Evolutionary conservation across 768 basidiomycete species (phyloP).

Genomic region (Hemileccinum rubropunctum): DNA sequence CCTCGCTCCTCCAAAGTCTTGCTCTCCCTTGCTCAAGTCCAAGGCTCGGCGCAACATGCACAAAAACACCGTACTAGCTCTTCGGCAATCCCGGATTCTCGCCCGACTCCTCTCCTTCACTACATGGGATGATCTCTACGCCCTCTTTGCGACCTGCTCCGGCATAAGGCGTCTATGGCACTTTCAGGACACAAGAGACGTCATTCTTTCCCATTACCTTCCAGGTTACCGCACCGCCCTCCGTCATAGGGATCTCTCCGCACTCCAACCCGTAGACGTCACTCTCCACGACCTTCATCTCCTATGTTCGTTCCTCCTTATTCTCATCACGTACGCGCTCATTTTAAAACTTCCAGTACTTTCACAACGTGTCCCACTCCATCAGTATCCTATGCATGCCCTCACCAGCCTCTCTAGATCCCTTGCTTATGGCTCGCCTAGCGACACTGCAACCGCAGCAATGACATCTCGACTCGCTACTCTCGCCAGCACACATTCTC

Average conservation of each 20-base stretch:
- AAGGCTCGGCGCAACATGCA: constrained; percentile 31
- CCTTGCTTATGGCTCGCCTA: constrained; percentile 12
- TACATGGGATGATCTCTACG: constrained; percentile 41
- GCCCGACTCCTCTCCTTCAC: constrained; percentile 28
- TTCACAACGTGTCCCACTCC: constrained; percentile 62
- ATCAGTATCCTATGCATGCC: constrained; percentile 70
- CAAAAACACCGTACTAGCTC: constrained; percentile 19
- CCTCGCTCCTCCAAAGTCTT: background rate
- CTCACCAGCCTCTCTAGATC: constrained; percentile 48
- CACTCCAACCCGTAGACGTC: constrained; percentile 47
- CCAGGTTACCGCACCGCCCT: constrained; percentile 53
- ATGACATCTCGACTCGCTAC: constrained; percentile 40
- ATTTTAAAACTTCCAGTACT: constrained; percentile 43
- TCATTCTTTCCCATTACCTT: constrained; percentile 48
- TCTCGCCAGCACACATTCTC: constrained; percentile 63
- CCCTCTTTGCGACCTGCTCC: constrained; percentile 36
- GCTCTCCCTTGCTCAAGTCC: constrained; percentile 9
- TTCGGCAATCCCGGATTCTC: constrained; percentile 37
- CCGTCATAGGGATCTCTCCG: constrained; percentile 37
- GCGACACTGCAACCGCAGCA: constrained; percentile 17
- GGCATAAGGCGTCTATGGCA: constrained; percentile 34
- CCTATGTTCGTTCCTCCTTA: constrained; percentile 50
- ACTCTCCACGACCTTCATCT: constrained; percentile 59
- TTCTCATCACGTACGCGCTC: constrained; percentile 1
- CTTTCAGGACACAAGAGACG: constrained; percentile 33